A percentile compares a stretch with the other conserved stretches of the same genome.
Conservation (phyloP, 2,329 filamentous ascomycete genomes). For the Neospermospora avenae region DNA sequence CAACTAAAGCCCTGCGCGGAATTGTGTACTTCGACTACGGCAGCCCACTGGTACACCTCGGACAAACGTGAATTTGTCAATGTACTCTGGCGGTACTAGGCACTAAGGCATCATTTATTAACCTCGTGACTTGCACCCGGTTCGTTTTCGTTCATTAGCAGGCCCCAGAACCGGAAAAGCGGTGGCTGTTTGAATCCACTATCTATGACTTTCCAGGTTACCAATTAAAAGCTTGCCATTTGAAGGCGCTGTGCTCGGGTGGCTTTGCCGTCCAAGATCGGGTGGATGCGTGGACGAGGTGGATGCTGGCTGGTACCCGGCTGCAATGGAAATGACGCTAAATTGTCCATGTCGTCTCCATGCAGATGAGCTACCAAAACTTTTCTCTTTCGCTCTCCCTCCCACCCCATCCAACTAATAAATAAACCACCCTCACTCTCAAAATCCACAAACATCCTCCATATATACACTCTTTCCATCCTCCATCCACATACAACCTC, state of each 20-base stretch:
- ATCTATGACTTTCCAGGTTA: too few relatives aligned
- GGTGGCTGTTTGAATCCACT: too few relatives aligned
- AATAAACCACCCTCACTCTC: constrained; percentile 6
- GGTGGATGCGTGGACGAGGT: too few relatives aligned
- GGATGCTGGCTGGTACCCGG: too few relatives aligned
- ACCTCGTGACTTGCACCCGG: too few relatives aligned
- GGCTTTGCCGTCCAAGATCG: too few relatives aligned
- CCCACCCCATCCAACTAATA: constrained; percentile 13
- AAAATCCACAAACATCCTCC: not conserved
- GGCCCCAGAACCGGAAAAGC: too few relatives aligned
- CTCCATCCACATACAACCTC: constrained; percentile 19
- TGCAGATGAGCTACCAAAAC: constrained; percentile 4
- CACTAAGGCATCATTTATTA: too few relatives aligned
- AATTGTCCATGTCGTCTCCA: constrained; percentile 10
- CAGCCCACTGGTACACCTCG: not conserved
- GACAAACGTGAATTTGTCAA: not conserved
- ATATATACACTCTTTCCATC: constrained; percentile 7
- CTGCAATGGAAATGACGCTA: not conserved
- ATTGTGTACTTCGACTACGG: constrained; percentile 1
- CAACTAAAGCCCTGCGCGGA: not conserved
- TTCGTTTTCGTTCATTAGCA: too few relatives aligned
- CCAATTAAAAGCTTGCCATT: too few relatives aligned
- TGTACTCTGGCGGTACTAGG: too few relatives aligned
- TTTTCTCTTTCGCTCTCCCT: constrained; percentile 13
- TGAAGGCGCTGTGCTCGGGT: too few relatives aligned